Evolutionary conservation across 768 basidiomycete species (phyloP), one percentile per base, ranked within the genome.

Genomic region (Strobilomyces confusus): DNA sequence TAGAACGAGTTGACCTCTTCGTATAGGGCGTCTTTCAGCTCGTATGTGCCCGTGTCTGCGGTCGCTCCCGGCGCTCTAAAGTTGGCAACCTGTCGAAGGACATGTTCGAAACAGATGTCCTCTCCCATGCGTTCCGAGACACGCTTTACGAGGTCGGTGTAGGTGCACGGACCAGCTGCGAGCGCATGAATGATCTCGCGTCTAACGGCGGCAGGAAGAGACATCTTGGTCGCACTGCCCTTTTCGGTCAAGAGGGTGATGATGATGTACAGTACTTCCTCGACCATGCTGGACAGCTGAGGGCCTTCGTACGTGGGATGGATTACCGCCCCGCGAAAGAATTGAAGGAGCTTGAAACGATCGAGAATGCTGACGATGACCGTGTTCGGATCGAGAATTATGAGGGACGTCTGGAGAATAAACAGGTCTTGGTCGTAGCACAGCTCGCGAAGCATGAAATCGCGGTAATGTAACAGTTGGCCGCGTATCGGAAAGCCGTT

Each of bases 361-460:
- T 98, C 92, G 47, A 98, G 82, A 64, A 97, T 84, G 60, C 85
- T 83, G 62, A 92, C 83, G 54, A 98, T 75, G 63, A 97, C 82
- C 22, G 81, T 75, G 60, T 89, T 79, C 4, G 92, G 91, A 38
- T 87, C 84, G 45, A 94, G 77, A 40, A 89, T 76, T 63, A 89
- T 79, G 47, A 98, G 80, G 0, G 87, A 86, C 0, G 86, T 84
- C 71, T 98, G 95, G 3, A 98, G 78, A 55, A 95, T 81, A 75
- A 86, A 94, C 17, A 97, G 76, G 59, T 93, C 97, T 68, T 98
- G 94, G 68, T 99, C 97, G 65, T 95, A 95, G 63, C 95, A 97
- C 7, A 93, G 78, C 68, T 99, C 97, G 19, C 95, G 87, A 23
- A 98, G 82, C 81, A 90, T 88, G 69, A 92, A 93, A 67, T 98